These are phyloP conservation scores for Carallia pectinifolia DNA, from an alignment of 345 rosid species.

Conservation along the genomic window DNA sequence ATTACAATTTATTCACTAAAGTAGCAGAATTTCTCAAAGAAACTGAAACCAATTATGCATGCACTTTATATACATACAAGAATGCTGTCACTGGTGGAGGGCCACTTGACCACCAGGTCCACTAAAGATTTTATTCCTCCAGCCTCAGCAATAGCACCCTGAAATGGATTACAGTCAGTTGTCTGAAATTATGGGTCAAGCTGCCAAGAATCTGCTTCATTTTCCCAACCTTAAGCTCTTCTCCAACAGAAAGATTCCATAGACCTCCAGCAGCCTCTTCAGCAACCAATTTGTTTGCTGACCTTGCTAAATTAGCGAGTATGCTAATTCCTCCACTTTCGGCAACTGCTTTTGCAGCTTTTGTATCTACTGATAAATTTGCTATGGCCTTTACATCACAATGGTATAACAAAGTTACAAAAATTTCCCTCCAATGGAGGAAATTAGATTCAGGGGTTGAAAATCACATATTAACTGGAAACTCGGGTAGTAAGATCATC, in stretches of 20 bases:
- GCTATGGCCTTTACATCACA: constrained; percentile 34
- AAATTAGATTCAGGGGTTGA: constrained; percentile 6
- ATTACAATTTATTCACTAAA: constrained; percentile 5
- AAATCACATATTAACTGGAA: background rate
- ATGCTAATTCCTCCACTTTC: constrained; percentile 36
- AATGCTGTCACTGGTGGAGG: constrained; percentile 26
- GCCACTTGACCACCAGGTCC: constrained; percentile 39
- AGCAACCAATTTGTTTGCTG: constrained; percentile 35
- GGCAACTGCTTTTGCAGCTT: constrained; percentile 41
- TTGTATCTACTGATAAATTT: constrained; percentile 37
- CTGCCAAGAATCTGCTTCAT: constrained; percentile 7
- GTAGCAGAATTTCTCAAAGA: background rate
- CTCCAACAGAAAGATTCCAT: constrained; percentile 49
- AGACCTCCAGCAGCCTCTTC: constrained; percentile 50
- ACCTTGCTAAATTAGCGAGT: constrained; percentile 33
- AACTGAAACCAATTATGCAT: background rate
- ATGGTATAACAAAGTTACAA: background rate
- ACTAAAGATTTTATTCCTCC: constrained; percentile 42
- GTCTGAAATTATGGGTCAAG: background rate
- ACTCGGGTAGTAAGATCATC: background rate
- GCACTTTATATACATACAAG: constrained; percentile 26
- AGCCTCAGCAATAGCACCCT: constrained; percentile 42
- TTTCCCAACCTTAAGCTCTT: constrained; percentile 39
- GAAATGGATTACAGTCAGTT: constrained; percentile 1
- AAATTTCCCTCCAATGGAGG: background rate